phyloP scores from a whole-genome alignment of 345 rosid species.

The Erucastrum elatum region DNA sequence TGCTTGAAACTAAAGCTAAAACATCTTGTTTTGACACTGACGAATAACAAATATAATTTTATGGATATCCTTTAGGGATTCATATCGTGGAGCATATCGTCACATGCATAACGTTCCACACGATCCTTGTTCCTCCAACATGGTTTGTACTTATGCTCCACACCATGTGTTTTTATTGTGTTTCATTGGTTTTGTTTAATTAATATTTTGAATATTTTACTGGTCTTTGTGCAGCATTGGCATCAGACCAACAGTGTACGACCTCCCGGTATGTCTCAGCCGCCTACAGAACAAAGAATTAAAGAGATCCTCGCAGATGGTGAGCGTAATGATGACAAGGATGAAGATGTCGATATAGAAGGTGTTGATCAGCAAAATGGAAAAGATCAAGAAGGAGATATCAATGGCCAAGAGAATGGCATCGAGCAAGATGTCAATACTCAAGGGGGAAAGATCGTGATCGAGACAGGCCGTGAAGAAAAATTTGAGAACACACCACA shows the following conservation, averaged over 20 bases:
- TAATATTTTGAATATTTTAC: background rate
- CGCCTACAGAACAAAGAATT: background rate
- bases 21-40: background rate
- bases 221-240: background rate
- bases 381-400: background rate
- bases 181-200: background rate
- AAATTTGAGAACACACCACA: background rate
- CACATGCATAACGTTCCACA: background rate
- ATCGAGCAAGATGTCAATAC: background rate
- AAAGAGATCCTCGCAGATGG: background rate
- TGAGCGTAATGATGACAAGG: background rate
- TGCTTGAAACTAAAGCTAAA: background rate
- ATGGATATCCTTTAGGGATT: background rate
- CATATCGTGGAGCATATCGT: background rate
- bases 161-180: background rate
- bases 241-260: background rate
- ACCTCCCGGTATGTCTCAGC: background rate
- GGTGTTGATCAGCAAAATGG: background rate
- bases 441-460: background rate
- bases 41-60: background rate
- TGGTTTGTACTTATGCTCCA: conserved; percentile 12
- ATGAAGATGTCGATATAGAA: background rate
- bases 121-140: background rate
- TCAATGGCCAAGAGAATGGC: background rate
- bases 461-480: background rate